phyloP scores from a whole-genome alignment of 1,284 basidiomycete species.

The Leccinum huronense region DNA sequence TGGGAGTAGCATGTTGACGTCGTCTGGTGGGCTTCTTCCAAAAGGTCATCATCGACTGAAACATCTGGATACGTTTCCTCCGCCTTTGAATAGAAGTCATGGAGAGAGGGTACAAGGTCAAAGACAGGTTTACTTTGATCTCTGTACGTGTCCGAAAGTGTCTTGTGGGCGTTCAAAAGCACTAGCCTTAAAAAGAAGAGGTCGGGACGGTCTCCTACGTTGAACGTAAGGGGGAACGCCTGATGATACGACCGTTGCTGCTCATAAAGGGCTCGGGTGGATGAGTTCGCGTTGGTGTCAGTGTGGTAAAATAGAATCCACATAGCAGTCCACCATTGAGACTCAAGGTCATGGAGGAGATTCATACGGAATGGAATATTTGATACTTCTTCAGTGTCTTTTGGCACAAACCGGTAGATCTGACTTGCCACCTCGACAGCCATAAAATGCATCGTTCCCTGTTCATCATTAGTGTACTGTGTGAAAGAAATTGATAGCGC shows the following conservation, averaged over 20 bases:
- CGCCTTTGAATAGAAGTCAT: background rate
- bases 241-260: background rate
- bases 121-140: background rate
- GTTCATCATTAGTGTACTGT: no score
- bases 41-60: background rate
- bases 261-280: background rate
- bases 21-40: background rate
- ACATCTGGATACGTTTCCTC: background rate
- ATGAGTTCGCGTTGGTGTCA: no score
- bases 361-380: no score
- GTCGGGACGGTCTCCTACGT: accelerated
- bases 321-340: no score
- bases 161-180: background rate
- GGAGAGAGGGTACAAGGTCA: background rate
- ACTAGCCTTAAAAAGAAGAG: background rate
- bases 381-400: no score
- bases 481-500: no score
- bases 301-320: no score
- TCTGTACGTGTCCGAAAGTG: background rate
- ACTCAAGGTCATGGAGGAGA: no score
- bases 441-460: no score
- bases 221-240: background rate
- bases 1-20: background rate
- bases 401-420: no score
- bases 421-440: no score